Conservation (phyloP, 2,329 filamentous ascomycete species). For the Colletotrichum spinosum region DNA sequence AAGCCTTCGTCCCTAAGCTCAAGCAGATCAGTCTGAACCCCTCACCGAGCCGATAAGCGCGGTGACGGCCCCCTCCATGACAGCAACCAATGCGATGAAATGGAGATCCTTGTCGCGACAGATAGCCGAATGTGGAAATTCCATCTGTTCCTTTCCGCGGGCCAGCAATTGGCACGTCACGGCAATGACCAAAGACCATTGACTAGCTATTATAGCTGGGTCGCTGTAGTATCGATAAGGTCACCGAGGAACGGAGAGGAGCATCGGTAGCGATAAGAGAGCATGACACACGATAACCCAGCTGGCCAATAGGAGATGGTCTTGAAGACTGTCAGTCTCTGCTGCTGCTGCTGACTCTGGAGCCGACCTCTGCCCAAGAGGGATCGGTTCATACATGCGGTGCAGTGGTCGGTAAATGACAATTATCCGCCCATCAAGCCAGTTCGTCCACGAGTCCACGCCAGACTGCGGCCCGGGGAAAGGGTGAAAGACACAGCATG, state of each 20-base stretch:
- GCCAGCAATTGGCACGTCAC: conserved; percentile 15
- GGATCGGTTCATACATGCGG: conserved; percentile 16
- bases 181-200: conserved; percentile 19
- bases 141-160: not conserved
- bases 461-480: not conserved
- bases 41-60: conserved; percentile 24
- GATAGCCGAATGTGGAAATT: conserved; percentile 20
- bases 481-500: not conserved
- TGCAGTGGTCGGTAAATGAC: not conserved
- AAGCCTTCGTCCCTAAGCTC: conserved; percentile 16
- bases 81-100: too few species aligned
- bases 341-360: not conserved
- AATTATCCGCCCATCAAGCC: not conserved
- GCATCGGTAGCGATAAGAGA: too few species aligned
- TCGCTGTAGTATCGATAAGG: not conserved
- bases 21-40: conserved; percentile 11
- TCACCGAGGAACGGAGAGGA: conserved; percentile 19
- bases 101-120: conserved; percentile 13
- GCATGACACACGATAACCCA: too few species aligned
- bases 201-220: not conserved
- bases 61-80: conserved; percentile 1
- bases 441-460: not conserved
- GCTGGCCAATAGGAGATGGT: too few species aligned
- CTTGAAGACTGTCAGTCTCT: not conserved
- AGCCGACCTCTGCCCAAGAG: conserved; percentile 13